Percentiles rank a stretch among this genome's conserved stretches.
Conservation (phyloP, 805 yeast genomes). For the Pichia paraexigua region DNA sequence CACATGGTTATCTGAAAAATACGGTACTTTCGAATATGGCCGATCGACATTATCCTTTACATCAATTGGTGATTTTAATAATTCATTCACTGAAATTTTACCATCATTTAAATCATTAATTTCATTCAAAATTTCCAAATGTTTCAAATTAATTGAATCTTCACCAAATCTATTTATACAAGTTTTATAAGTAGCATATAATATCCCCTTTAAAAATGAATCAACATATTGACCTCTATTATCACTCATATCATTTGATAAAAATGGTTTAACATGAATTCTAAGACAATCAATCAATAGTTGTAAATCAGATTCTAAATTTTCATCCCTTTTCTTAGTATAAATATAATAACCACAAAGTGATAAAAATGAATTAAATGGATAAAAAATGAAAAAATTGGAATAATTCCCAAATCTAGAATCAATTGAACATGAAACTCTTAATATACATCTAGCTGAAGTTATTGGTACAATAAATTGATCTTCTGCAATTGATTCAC, state of each 20-base stretch:
- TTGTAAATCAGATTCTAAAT: constrained; percentile 19
- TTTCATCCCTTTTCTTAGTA: constrained; percentile 7
- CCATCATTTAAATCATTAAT: not conserved
- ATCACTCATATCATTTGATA: constrained; percentile 3
- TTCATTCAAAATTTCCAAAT: constrained; percentile 4
- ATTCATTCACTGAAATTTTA: not conserved
- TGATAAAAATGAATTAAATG: constrained; percentile 27
- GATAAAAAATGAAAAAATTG: constrained; percentile 21
- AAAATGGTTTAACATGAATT: constrained; percentile 13
- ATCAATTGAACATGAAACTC: constrained; percentile 14
- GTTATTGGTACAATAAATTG: constrained; percentile 14
- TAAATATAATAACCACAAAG: constrained; percentile 23
- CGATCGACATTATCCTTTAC: not conserved
- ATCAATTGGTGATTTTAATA: not conserved
- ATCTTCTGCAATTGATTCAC: not conserved
- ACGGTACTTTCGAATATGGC: constrained; percentile 3
- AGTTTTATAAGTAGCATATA: constrained; percentile 16
- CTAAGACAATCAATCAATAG: constrained; percentile 16
- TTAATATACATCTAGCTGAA: constrained; percentile 23
- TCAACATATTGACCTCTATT: constrained; percentile 16
- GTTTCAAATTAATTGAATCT: not conserved
- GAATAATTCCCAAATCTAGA: constrained; percentile 11
- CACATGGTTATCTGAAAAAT: not conserved
- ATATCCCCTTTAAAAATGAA: constrained; percentile 15
- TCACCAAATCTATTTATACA: constrained; percentile 5